Conservation (phyloP, 495 filamentous ascomycete species). For the Talaromyces trachyspermus region DNA sequence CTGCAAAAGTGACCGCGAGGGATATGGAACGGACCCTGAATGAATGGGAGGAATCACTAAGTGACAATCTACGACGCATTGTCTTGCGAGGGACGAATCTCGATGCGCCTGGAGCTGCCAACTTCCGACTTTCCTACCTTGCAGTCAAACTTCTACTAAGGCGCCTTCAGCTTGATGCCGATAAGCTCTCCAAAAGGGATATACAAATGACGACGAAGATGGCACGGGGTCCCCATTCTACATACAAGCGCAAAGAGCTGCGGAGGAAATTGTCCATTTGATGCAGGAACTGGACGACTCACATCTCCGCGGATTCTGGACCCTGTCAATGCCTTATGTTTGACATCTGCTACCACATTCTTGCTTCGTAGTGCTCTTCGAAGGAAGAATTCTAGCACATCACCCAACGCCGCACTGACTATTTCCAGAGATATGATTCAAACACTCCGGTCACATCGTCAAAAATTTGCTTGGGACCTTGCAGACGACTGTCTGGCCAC, state of each 20-base stretch:
- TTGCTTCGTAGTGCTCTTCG: constrained; percentile 23
- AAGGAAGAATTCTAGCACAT: constrained; percentile 4
- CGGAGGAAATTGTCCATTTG: constrained; percentile 28
- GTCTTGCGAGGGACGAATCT: constrained; percentile 17
- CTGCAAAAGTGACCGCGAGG: constrained; percentile 4
- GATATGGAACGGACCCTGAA: constrained; percentile 18
- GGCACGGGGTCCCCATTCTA: constrained; percentile 12
- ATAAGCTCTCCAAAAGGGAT: constrained; percentile 8
- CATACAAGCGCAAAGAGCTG: constrained; percentile 20
- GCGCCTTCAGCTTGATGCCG: constrained; percentile 22
- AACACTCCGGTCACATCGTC: constrained; percentile 18
- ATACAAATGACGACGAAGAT: constrained; percentile 11
- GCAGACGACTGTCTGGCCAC: constrained; percentile 23
- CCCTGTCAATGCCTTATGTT: constrained; percentile 23
- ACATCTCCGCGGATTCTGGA: constrained; percentile 26
- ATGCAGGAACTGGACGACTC: constrained; percentile 23
- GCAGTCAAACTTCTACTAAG: constrained; percentile 27
- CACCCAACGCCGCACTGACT: constrained; percentile 10
- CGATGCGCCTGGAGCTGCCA: constrained; percentile 22
- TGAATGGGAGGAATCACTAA: constrained; percentile 20
- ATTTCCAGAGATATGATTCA: constrained; percentile 14
- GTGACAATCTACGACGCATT: constrained; percentile 17
- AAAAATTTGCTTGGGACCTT: constrained; percentile 25
- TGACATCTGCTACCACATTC: constrained; percentile 25
- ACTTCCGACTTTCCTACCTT: constrained; percentile 31